These are phyloP conservation scores for Angophora floribunda DNA, from an alignment of 345 rosid genomes.

Conservation along the genomic window DNA sequence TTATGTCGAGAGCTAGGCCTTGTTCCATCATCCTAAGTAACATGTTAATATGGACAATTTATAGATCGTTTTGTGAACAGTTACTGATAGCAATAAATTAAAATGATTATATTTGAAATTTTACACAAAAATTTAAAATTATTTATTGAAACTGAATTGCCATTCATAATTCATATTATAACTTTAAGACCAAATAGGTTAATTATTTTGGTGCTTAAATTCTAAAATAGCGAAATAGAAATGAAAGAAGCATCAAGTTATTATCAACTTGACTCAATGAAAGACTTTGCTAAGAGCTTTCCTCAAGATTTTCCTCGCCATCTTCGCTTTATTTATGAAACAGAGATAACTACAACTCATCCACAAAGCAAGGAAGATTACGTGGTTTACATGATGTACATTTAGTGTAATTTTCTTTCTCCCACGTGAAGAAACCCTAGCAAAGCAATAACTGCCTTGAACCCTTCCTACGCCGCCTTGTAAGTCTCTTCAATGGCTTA, in stretches of 20 bases:
- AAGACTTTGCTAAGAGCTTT: not conserved
- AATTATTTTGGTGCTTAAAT: not conserved
- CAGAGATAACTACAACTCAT: not conserved
- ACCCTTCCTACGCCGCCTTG: not conserved
- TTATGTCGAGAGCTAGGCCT: not conserved
- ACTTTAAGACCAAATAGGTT: not conserved
- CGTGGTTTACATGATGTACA: not conserved
- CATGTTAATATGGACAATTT: too few relatives aligned
- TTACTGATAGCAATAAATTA: accelerated
- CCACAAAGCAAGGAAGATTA: not conserved
- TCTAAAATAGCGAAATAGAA: not conserved
- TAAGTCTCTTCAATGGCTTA: not conserved
- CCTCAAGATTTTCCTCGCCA: not conserved
- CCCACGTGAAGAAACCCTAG: not conserved
- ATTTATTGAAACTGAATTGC: not conserved
- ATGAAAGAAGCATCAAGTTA: not conserved
- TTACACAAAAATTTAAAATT: too few relatives aligned
- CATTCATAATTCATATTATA: too few relatives aligned
- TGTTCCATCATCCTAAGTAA: too few relatives aligned
- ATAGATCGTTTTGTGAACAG: too few relatives aligned
- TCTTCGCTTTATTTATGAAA: accelerated
- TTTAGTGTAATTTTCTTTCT: not conserved
- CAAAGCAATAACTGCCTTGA: not conserved
- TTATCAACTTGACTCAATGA: too few relatives aligned
- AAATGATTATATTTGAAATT: too few relatives aligned